Conservation (phyloP, 768 basidiomycete species). For the Lactifluus pinguis region DNA sequence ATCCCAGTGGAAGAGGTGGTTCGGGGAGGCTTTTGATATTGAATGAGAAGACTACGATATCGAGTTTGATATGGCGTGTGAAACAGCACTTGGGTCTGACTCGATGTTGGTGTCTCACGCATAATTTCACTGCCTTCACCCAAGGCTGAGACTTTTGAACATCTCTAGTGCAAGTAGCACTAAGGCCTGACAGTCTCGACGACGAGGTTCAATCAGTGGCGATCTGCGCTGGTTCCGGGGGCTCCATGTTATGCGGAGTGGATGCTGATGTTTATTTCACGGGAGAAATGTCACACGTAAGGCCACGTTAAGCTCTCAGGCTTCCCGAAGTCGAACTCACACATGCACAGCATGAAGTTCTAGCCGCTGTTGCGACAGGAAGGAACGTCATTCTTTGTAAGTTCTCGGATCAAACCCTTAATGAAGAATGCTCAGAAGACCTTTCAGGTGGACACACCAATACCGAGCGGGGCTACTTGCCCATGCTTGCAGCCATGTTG, state of each 20-base stretch:
- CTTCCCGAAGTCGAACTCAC: constrained; percentile 12
- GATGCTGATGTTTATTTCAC: constrained; percentile 86
- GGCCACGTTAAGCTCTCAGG: not conserved
- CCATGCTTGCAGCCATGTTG: constrained; percentile 60
- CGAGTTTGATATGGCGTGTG: constrained; percentile 34
- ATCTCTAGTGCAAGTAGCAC: constrained; percentile 55
- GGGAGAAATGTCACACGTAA: constrained; percentile 86
- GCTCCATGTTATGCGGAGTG: constrained; percentile 59
- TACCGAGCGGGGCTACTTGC: constrained; percentile 90
- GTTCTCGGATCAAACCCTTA: constrained; percentile 22
- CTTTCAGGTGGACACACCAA: constrained; percentile 79
- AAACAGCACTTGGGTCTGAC: constrained; percentile 22
- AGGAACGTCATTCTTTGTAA: constrained; percentile 78
- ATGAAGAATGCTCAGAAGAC: not conserved
- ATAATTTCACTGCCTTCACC: not conserved
- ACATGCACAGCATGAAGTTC: constrained; percentile 64
- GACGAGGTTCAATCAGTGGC: constrained; percentile 50
- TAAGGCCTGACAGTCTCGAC: constrained; percentile 22
- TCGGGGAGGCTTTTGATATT: constrained; percentile 8
- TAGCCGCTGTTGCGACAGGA: constrained; percentile 69
- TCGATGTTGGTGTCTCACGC: constrained; percentile 34
- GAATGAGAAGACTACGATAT: constrained; percentile 14
- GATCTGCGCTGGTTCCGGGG: constrained; percentile 88
- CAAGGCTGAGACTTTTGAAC: not conserved
- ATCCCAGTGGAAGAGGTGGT: constrained; percentile 28